Evolutionary conservation across 345 rosid species (phyloP).

Genomic region (Tarenaya hassleriana): DNA sequence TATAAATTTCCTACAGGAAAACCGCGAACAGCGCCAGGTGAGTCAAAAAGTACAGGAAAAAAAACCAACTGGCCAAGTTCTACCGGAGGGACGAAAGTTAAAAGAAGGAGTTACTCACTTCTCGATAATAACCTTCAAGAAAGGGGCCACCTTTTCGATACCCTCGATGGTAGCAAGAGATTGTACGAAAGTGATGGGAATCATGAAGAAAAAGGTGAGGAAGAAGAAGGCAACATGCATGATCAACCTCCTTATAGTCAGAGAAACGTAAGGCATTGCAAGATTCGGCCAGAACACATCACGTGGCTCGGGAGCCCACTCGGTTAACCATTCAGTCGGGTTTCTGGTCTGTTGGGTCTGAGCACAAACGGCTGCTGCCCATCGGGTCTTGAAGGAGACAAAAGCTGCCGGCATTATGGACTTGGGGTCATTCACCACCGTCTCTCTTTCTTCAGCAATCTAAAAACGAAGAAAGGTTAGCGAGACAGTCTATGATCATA

Average conservation of each 20-base stretch:
- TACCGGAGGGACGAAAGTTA: neutral
- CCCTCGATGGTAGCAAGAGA: slow-evolving; percentile 82
- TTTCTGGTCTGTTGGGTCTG: slow-evolving; percentile 86
- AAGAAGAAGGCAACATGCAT: slow-evolving; percentile 87
- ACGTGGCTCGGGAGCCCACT: slow-evolving; percentile 96
- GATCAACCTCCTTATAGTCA: slow-evolving; percentile 57
- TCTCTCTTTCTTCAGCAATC: slow-evolving; percentile 61
- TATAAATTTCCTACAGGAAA: slow-evolving; percentile 46
- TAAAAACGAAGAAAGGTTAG: slow-evolving; percentile 25
- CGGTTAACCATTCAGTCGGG: slow-evolving; percentile 87
- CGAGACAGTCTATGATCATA: neutral
- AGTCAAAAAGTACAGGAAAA: too few species aligned
- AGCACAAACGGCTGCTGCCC: slow-evolving; percentile 98
- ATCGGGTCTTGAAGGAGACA: slow-evolving; percentile 87
- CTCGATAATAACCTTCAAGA: slow-evolving; percentile 58
- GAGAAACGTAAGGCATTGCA: slow-evolving; percentile 75
- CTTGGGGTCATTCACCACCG: slow-evolving; percentile 60
- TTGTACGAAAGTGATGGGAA: slow-evolving; percentile 88
- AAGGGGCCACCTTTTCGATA: slow-evolving; percentile 62
- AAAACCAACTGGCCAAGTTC: neutral
- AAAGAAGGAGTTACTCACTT: slow-evolving; percentile 41
- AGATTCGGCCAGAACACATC: slow-evolving; percentile 88
- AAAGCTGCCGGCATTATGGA: slow-evolving; percentile 86
- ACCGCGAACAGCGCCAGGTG: too few species aligned
- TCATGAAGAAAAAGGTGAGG: slow-evolving; percentile 90